A percentile compares a stretch with the other conserved stretches of the same genome.
phyloP scores from a whole-genome alignment of 176 grass and related monocot species.

The Pontederia paniculata region DNA sequence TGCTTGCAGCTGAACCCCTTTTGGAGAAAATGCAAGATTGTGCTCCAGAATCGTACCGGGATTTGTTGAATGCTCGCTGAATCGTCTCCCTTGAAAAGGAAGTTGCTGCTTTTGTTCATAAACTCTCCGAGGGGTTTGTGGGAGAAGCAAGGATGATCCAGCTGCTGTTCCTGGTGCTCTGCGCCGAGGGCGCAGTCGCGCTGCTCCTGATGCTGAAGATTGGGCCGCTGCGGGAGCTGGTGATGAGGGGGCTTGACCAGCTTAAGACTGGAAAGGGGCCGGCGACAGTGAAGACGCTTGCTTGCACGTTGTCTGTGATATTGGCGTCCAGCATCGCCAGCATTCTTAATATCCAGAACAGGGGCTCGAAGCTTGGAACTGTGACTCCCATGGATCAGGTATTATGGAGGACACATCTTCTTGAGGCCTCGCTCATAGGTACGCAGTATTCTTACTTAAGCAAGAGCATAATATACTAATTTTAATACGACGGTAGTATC shows the following conservation, averaged over 20 bases:
- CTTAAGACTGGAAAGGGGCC: slow-evolving; percentile 64
- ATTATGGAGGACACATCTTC: slow-evolving; percentile 79
- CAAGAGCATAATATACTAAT: neutral
- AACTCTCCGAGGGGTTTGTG: too few relatives aligned
- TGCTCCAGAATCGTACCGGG: too few relatives aligned
- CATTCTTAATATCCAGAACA: slow-evolving; percentile 74
- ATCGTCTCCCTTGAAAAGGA: too few relatives aligned
- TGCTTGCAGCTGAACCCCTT: too few relatives aligned
- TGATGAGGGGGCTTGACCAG: slow-evolving; percentile 68
- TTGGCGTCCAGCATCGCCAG: slow-evolving; percentile 54
- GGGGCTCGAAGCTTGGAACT: slow-evolving; percentile 55
- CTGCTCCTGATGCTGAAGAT: slow-evolving; percentile 80
- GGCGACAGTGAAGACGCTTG: slow-evolving; percentile 73
- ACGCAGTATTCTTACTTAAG: neutral
- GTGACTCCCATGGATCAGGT: slow-evolving; percentile 91
- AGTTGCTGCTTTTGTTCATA: too few relatives aligned
- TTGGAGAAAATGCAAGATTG: too few relatives aligned
- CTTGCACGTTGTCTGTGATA: slow-evolving; percentile 68
- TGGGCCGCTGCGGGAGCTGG: slow-evolving; percentile 62
- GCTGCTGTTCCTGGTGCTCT: slow-evolving; percentile 62
- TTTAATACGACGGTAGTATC: neutral
- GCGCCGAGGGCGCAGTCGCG: slow-evolving; percentile 60
- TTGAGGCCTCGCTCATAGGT: slow-evolving; percentile 90
- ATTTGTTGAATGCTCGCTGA: too few relatives aligned
- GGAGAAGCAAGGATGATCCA: slow-evolving; percentile 40